Evolutionary conservation across 78 protist genomes (phyloP).

Genomic region (Dictyostelium purpureum): DNA sequence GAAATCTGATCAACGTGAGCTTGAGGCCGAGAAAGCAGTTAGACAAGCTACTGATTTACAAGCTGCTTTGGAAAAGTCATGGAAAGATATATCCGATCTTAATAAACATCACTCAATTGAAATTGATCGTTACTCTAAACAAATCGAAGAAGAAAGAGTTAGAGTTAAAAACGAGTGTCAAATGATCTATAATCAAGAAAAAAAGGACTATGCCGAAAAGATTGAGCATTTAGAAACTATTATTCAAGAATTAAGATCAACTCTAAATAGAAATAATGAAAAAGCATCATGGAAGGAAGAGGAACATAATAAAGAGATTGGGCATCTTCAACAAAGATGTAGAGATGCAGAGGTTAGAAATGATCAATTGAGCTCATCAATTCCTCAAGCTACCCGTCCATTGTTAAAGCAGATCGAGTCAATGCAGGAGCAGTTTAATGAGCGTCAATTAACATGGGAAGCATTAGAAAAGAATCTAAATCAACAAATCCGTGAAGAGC

Average conservation of each 20-base stretch:
- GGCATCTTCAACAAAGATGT: constrained; percentile 55
- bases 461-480: constrained; percentile 25
- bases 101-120: constrained; percentile 41
- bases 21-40: constrained; percentile 8
- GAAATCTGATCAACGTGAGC: constrained; percentile 40
- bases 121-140: constrained; percentile 17
- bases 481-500: constrained; percentile 41
- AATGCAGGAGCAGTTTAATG: constrained; percentile 2
- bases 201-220: constrained; percentile 2
- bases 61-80: constrained; percentile 63
- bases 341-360: constrained; percentile 68
- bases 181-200: neutral
- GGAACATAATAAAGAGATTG: constrained; percentile 48
- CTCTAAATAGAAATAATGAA: constrained; percentile 18
- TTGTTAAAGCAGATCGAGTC: constrained; percentile 69
- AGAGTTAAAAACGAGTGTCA: constrained; percentile 1
- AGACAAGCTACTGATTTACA: constrained; percentile 47
- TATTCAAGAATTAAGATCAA: constrained; percentile 3
- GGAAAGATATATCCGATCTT: constrained; percentile 60
- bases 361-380: constrained; percentile 53
- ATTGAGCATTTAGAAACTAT: constrained; percentile 17
- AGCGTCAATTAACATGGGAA: constrained; percentile 32
- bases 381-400: constrained; percentile 65
- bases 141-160: neutral
- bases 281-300: constrained; percentile 47